Evolutionary conservation across 73 alveolate genomes (phyloP), one percentile per base, ranked within the genome.

Genomic region (Paramecium biaurelia): DNA sequence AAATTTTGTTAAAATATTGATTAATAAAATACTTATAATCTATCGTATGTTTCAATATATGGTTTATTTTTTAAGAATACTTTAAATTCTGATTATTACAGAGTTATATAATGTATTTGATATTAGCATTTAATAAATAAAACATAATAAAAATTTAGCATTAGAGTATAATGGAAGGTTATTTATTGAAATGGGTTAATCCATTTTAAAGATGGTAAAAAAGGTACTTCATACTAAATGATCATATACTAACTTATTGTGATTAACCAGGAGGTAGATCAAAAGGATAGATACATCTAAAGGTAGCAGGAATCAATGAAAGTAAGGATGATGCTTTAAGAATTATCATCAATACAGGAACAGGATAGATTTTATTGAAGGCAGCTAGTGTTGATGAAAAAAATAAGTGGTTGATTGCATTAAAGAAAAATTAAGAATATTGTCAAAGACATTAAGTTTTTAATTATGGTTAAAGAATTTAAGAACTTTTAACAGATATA

Each of bases 201-300:
- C 59, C 86, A 38, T 76, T 93, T 26, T 72, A 57, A 30, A 92
- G 98, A 7, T 93, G 96, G 96, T 59, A 93, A 45, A 86, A 92
- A 28, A 85, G 96, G 14, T 93, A 92, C 57, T 92, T 92, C 58
- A 84, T 92, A 23, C 76, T 93, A 37, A 43, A 89, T 57, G 93
- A 93, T 28, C 92, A 92, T 70, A 88, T 84, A 20, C 42, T 93
- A 20, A 82, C 63, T 1, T 93, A 93, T 41, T 93, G 93, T 34
- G 93, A 92, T 47, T 47, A 84, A 20, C 28, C 84, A 59, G 95
- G 95, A 37, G 57, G 93, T 7, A 53, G 72, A 34, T 47, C 42
- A 43, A 88, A 93, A 49, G 95, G 93, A 4, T 42, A 92, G 9
- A 45, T 93, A 7, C 93, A 82, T 49, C 57, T 92, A 9, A 86